Conservation (phyloP, 192 early-diverging fungal genomes). For the Obelidium mucronatum region DNA sequence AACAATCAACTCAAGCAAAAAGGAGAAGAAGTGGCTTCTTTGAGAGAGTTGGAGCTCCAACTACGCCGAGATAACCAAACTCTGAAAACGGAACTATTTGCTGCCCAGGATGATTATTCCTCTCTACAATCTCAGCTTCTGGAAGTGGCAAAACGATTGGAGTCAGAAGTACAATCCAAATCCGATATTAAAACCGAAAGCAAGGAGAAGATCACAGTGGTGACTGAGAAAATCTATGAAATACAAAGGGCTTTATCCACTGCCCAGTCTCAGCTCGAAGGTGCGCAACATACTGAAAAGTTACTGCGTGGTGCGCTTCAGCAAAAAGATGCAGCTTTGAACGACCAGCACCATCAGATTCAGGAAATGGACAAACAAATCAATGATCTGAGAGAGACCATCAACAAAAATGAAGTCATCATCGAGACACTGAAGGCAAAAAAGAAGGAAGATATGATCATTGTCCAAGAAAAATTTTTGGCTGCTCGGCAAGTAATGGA, state of each 20-base stretch:
- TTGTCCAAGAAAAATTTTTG: conserved; percentile 57
- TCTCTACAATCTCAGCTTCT: conserved; percentile 39
- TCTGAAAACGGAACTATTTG: conserved; percentile 32
- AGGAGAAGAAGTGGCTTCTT: conserved; percentile 30
- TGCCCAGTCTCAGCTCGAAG: conserved; percentile 50
- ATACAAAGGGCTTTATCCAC: conserved; percentile 45
- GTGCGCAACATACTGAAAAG: conserved; percentile 45
- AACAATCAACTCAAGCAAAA: conserved; percentile 25
- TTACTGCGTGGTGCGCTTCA: conserved; percentile 36
- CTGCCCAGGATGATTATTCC: conserved; percentile 30
- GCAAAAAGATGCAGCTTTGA: conserved; percentile 47
- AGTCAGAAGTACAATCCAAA: conserved; percentile 40
- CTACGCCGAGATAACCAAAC: conserved; percentile 41
- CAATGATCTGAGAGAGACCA: conserved; percentile 23
- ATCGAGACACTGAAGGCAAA: conserved; percentile 46
- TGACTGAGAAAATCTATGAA: conserved; percentile 53
- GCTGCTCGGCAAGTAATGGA: conserved; percentile 57
- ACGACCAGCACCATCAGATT: conserved; percentile 32
- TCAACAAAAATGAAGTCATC: conserved; percentile 35
- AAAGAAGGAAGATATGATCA: conserved; percentile 57
- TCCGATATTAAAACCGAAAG: conserved; percentile 45
- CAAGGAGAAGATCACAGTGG: conserved; percentile 47
- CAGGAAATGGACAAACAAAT: conserved; percentile 38
- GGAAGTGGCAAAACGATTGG: conserved; percentile 44
- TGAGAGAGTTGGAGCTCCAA: conserved; percentile 28